A percentile compares a stretch with the other conserved stretches of the same genome.
Evolutionary conservation across 176 grass and related monocot genomes (phyloP).

Genomic region (Melocanna baccifera): DNA sequence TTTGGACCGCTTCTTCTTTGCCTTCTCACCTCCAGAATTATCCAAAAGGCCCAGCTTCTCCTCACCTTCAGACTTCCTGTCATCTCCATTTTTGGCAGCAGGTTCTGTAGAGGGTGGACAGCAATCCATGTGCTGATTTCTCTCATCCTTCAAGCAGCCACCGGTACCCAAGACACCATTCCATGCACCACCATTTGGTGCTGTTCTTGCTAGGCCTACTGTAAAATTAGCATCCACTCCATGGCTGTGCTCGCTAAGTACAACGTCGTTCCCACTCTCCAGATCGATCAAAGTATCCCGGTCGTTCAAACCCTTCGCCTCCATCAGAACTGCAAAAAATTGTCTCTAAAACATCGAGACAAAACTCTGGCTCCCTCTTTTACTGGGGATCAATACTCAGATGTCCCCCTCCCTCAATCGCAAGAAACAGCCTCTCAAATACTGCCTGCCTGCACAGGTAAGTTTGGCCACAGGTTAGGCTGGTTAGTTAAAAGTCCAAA

Average conservation of each 20-base stretch:
- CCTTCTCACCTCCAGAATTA: slow-evolving; percentile 45
- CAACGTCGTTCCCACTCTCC: slow-evolving; percentile 49
- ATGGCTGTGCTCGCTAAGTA: slow-evolving; percentile 31
- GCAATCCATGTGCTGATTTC: slow-evolving; percentile 28
- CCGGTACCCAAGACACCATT: slow-evolving; percentile 15
- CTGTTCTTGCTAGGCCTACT: slow-evolving; percentile 17
- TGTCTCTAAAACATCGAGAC: slow-evolving; percentile 32
- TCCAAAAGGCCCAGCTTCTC: slow-evolving; percentile 48
- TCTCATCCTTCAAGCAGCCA: slow-evolving; percentile 36
- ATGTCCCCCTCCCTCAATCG: not conserved
- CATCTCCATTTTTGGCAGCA: slow-evolving; percentile 35
- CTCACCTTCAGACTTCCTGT: slow-evolving; percentile 46
- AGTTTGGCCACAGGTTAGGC: slow-evolving; percentile 45
- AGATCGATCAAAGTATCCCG: slow-evolving; percentile 61
- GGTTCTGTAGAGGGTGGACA: slow-evolving; percentile 16
- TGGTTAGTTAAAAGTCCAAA: slow-evolving; percentile 29
- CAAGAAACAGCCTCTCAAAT: not conserved
- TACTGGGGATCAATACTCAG: slow-evolving; percentile 9
- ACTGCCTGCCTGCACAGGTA: slow-evolving; percentile 15
- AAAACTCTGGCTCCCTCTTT: not conserved
- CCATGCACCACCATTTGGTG: slow-evolving; percentile 10
- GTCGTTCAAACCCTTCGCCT: slow-evolving; percentile 34
- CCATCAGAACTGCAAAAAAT: slow-evolving; percentile 41
- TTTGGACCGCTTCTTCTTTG: slow-evolving; percentile 76
- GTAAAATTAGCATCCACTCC: slow-evolving; percentile 28